Percentiles rank a stretch among this genome's conserved stretches.
These are phyloP conservation scores for Suhomyces anneliseae DNA, from an alignment of 1,139 yeast genomes.

Conservation along the genomic window DNA sequence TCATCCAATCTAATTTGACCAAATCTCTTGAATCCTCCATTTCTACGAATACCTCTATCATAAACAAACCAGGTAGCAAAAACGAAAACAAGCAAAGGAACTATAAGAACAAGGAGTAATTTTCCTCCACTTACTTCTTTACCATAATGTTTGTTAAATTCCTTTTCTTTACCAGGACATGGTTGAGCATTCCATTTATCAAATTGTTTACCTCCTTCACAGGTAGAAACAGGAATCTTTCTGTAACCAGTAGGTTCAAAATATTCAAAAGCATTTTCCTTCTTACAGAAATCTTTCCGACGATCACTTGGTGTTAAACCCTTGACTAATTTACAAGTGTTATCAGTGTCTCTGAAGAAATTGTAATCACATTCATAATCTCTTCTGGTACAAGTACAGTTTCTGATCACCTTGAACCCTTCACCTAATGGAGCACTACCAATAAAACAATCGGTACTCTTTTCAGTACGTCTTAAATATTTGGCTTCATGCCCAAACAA, in stretches of 20 bases:
- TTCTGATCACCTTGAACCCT: conserved; percentile 57
- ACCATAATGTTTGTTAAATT: conserved; percentile 60
- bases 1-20: conserved; percentile 84
- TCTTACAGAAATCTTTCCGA: conserved; percentile 56
- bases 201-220: conserved; percentile 67
- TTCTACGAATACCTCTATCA: conserved; percentile 76
- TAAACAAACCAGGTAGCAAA: conserved; percentile 71
- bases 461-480: conserved; percentile 70
- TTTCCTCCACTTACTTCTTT: conserved; percentile 57
- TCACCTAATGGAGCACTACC: conserved; percentile 72
- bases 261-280: conserved; percentile 60
- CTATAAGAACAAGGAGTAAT: conserved; percentile 49
- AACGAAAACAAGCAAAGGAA: conserved; percentile 61
- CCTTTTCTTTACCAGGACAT: conserved; percentile 84
- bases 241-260: conserved; percentile 83
- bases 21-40: conserved; percentile 76
- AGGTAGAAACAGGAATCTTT: conserved; percentile 69
- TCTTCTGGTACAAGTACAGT: conserved; percentile 81
- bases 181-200: conserved; percentile 68
- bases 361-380: conserved; percentile 96
- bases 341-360: conserved; percentile 67
- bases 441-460: conserved; percentile 68
- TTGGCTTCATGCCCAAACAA: conserved; percentile 85
- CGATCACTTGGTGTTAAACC: conserved; percentile 73
- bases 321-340: conserved; percentile 78